Conservation (phyloP, 371 early-diverging fungal species). For the Apophysomyces elegans region DNA sequence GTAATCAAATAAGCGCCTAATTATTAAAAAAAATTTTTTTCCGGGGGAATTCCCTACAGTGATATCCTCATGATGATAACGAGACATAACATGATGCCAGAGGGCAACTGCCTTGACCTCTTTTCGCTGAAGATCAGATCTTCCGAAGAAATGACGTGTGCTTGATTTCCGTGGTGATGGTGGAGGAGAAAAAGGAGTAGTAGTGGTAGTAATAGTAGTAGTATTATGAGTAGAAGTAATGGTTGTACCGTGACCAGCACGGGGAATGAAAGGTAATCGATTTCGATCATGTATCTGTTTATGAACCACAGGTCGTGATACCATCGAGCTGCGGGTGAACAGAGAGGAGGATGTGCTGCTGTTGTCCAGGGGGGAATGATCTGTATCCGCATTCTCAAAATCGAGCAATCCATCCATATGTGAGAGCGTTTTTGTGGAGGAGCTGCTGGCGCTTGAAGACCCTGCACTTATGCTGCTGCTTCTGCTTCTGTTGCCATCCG, state of each 20-base stretch:
- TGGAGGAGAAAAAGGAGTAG: background rate
- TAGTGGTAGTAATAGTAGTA: background rate
- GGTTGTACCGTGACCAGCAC: slow-evolving; percentile 3
- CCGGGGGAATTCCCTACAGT: background rate
- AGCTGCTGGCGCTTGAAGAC: slow-evolving; percentile 1
- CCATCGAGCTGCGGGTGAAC: background rate
- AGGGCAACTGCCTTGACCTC: slow-evolving; percentile 10
- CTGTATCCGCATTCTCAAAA: background rate
- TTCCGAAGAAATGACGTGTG: slow-evolving; percentile 12
- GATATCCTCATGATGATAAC: slow-evolving; percentile 1
- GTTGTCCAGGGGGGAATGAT: too few relatives aligned
- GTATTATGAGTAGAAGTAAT: background rate
- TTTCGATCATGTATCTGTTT: background rate
- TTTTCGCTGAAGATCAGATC: background rate
- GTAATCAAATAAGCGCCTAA: background rate
- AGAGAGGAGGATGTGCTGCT: too few relatives aligned
- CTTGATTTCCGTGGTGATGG: background rate
- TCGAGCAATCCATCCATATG: background rate
- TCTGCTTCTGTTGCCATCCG: background rate
- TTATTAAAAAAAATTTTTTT: slow-evolving; percentile 7
- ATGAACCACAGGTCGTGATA: background rate
- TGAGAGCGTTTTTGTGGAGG: background rate
- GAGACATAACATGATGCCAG: slow-evolving; percentile 20
- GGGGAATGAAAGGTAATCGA: background rate
- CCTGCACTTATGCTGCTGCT: slow-evolving; percentile 8